Conservation (phyloP, 768 basidiomycete species). For the Phylloporus rhodoxanthus region DNA sequence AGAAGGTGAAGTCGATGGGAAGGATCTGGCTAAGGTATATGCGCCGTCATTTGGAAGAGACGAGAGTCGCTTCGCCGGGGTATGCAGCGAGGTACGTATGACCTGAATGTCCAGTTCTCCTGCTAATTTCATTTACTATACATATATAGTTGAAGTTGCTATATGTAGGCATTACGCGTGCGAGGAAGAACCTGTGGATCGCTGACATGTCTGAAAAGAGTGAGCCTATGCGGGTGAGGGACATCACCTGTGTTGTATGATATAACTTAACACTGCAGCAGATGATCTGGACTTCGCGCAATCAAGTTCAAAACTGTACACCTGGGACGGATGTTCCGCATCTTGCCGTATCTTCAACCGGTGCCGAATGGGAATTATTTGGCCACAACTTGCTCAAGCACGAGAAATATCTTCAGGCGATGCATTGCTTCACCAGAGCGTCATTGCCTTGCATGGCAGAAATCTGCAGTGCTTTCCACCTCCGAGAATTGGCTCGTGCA, state of each 20-base stretch:
- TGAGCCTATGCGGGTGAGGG: constrained; percentile 51
- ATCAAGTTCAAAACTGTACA: constrained; percentile 44
- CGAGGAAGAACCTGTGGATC: constrained; percentile 66
- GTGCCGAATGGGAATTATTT: constrained; percentile 41
- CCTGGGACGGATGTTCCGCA: constrained; percentile 45
- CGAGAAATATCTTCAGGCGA: constrained; percentile 44
- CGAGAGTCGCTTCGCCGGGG: constrained; percentile 42
- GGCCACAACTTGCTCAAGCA: constrained; percentile 36
- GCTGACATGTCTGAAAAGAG: constrained; percentile 53
- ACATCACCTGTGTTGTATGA: neutral
- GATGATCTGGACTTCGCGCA: constrained; percentile 46
- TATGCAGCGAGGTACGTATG: constrained; percentile 51
- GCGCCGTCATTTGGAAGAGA: constrained; percentile 44
- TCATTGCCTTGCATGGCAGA: constrained; percentile 36
- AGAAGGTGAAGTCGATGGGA: constrained; percentile 15
- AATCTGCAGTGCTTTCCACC: constrained; percentile 47
- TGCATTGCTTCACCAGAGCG: constrained; percentile 50
- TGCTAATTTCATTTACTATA: neutral
- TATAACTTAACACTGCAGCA: constrained; percentile 18
- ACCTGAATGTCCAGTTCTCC: neutral
- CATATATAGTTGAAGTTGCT: constrained; percentile 65
- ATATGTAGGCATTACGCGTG: constrained; percentile 68
- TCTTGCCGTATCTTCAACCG: constrained; percentile 47
- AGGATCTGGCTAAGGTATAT: constrained; percentile 10
- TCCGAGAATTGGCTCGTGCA: constrained; percentile 45